A percentile compares a stretch with the other conserved stretches of the same genome.
Evolutionary conservation across 2,329 filamentous ascomycete genomes (phyloP).

Genomic region (Hypoxylon sp.): DNA sequence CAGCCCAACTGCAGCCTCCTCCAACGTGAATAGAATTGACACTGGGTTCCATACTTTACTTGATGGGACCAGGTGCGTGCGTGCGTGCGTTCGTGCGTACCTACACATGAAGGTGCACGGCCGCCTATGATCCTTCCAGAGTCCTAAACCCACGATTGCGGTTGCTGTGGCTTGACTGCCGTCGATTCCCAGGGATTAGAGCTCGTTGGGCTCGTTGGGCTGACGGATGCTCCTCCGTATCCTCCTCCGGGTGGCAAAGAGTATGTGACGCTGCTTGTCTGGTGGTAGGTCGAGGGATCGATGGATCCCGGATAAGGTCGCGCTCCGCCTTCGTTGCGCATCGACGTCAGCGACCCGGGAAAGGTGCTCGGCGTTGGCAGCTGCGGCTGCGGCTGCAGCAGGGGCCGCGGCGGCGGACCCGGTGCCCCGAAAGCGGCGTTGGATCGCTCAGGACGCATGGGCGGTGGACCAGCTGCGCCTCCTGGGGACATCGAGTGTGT

Average conservation of each 20-base stretch:
- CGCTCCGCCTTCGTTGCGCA: background rate
- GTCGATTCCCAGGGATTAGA: conserved; percentile 4
- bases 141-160: background rate
- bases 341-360: conserved; percentile 2
- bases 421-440: no score
- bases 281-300: no score
- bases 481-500: background rate
- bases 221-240: background rate
- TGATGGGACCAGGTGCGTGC: conserved; percentile 15
- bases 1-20: background rate
- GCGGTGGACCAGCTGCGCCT: no score
- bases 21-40: conserved; percentile 10
- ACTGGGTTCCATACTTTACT: conserved; percentile 5
- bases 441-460: no score
- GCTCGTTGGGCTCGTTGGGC: background rate
- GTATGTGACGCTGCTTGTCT: background rate
- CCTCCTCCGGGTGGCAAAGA: background rate
- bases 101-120: conserved; percentile 16
- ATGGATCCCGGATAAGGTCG: background rate
- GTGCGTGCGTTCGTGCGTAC: conserved; percentile 8
- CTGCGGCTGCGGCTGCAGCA: no score
- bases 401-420: no score
- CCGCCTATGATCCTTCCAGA: conserved; percentile 10
- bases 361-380: background rate
- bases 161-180: conserved; percentile 1